Percentiles rank a stretch among this genome's conserved stretches.
Conservation (phyloP, 2,329 filamentous ascomycete genomes). For the Diaporthe sp. region DNA sequence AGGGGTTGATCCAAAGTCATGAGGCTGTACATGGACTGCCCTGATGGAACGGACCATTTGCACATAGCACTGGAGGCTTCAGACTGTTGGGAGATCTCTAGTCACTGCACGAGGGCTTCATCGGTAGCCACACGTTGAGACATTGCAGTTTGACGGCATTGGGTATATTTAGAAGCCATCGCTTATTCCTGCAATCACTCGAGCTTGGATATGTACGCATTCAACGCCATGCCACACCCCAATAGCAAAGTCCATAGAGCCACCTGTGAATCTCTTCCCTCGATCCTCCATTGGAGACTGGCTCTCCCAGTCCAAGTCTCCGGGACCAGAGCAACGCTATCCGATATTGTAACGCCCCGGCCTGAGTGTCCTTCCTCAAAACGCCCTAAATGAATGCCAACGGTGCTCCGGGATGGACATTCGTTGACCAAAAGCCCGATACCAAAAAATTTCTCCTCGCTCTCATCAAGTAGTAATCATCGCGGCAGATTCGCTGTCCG, state of each 20-base stretch:
- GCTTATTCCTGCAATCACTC: not conserved
- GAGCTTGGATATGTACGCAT: slow-evolving; percentile 4
- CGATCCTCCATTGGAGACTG: not conserved
- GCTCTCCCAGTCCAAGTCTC: slow-evolving; percentile 8
- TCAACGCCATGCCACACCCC: not conserved
- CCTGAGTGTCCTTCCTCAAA: not conserved
- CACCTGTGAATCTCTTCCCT: not conserved
- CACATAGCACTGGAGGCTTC: no score
- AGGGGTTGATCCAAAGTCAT: no score
- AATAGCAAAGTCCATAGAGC: not conserved
- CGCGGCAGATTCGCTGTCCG: slow-evolving; percentile 50
- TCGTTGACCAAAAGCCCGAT: slow-evolving; percentile 1
- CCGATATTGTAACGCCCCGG: slow-evolving; percentile 1
- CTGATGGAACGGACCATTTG: not conserved
- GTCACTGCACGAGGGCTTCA: slow-evolving; percentile 10
- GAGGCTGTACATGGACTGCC: not conserved
- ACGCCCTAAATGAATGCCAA: slow-evolving; percentile 12
- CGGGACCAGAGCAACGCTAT: not conserved
- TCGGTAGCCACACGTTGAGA: not conserved
- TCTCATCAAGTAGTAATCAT: slow-evolving; percentile 36
- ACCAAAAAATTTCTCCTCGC: not conserved
- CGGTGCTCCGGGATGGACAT: not conserved
- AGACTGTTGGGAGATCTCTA: not conserved
- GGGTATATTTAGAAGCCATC: slow-evolving; percentile 32
- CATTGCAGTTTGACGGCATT: slow-evolving; percentile 18